Evolutionary conservation across 495 filamentous ascomycete genomes (phyloP), one percentile per base, ranked within the genome.

Genomic region (Tuber brumale): DNA sequence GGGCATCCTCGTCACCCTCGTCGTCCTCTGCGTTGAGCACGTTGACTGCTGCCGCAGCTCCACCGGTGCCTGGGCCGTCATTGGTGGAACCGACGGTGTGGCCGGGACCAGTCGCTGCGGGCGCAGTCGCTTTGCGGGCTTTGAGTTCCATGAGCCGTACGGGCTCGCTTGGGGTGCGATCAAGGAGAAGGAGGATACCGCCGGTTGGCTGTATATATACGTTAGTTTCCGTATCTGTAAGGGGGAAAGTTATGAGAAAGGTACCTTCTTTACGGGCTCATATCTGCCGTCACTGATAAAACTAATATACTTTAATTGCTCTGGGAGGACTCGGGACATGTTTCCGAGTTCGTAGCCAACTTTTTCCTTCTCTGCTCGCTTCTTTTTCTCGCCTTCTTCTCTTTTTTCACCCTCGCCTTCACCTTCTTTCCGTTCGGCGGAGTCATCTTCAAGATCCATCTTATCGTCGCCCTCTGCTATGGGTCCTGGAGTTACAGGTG

Each of bases 301-400:
- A 82, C 89, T 96, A 82, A 98, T 94, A 83, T 93, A 97, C 85
- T 95, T 97, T 81, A 97, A 88, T 86, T 99, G 96, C 74, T 89
- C 91, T 1, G 95, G 96, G 35, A 99, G 88, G 44, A 98, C 94
- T 74, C 96, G 88, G 45, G 92, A 94, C 94, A 99, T 94, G 86
- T 99, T 99, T 82, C 97, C 93, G 74, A 98, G 86, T 77, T 96
- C 93, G 82, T 95, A 98, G 71, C 96, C 95, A 70, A 96, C 89
- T 88, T 96, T 97, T 85, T 99, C 95, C 85, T 95, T 97, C 85
- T 98, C 96, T 12, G 87, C 86, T 87, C 93, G 97, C 89, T 95
- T 97, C 87, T 90, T 92, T 61, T 87, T 85, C 85, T 91, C 92
- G 45, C 85, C 83, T 27, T 88, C 88, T 12, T 86, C 85, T 6